These are phyloP conservation scores for Galerina sulciceps DNA, from an alignment of 768 basidiomycete species.

Conservation along the genomic window DNA sequence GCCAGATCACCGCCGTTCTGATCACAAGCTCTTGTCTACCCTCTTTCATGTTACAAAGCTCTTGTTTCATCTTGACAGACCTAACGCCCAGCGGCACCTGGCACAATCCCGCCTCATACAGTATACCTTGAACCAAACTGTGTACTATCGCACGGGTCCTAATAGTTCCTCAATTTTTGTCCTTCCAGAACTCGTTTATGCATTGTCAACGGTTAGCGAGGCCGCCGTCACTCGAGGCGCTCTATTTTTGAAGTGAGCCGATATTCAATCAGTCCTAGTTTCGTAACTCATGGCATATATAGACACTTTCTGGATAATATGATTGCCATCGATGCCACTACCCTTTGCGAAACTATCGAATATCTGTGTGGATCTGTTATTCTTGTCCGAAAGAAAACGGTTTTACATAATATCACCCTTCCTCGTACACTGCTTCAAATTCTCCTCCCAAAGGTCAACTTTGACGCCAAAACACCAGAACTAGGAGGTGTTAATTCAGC, in stretches of 20 bases:
- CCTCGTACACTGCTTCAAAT: constrained; percentile 56
- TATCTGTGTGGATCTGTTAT: constrained; percentile 47
- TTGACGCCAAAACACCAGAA: constrained; percentile 1
- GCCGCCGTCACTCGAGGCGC: constrained; percentile 35
- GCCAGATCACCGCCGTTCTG: constrained; percentile 24
- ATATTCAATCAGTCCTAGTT: background rate
- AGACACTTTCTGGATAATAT: constrained; percentile 48
- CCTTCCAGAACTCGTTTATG: constrained; percentile 22
- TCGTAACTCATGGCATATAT: background rate
- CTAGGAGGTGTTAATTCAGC: constrained; percentile 3
- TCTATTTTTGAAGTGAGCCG: constrained; percentile 39
- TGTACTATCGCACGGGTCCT: constrained; percentile 2
- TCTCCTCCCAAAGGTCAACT: constrained; percentile 18
- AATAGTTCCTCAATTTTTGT: constrained; percentile 3
- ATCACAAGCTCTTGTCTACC: constrained; percentile 37
- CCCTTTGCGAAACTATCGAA: constrained; percentile 59
- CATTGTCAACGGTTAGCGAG: constrained; percentile 25
- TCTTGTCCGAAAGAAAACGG: constrained; percentile 27
- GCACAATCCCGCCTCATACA: constrained; percentile 4
- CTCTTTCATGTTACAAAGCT: constrained; percentile 40
- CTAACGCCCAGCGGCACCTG: constrained; percentile 21
- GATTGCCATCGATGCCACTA: constrained; percentile 45
- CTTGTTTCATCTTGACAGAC: constrained; percentile 38
- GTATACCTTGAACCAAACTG: background rate
- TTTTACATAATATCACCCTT: constrained; percentile 52